These are phyloP conservation scores for Pelargonium cotyledonis DNA, from an alignment of 441 rosid genomes.

Conservation along the genomic window DNA sequence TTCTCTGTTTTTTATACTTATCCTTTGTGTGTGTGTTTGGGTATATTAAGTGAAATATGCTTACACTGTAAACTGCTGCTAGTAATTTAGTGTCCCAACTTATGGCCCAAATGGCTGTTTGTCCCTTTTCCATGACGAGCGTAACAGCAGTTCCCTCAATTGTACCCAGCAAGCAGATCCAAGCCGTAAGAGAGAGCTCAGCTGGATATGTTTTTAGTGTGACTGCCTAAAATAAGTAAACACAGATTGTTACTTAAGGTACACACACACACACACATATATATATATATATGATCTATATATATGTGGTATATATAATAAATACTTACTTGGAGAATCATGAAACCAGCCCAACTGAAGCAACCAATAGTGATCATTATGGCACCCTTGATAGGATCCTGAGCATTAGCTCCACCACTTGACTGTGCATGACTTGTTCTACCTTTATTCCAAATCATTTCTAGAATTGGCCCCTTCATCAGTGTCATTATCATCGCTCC, in stretches of 20 bases:
- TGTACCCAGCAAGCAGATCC: constrained; percentile 82
- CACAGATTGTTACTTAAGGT: background rate
- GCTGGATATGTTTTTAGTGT: constrained; percentile 65
- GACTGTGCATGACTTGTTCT: constrained; percentile 23
- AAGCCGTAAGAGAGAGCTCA: constrained; percentile 77
- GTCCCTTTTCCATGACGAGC: constrained; percentile 50
- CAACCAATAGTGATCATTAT: constrained; percentile 55
- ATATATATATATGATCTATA: no score
- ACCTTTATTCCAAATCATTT: constrained; percentile 49
- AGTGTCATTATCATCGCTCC: constrained; percentile 94
- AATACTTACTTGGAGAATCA: constrained; percentile 59
- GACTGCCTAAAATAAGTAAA: constrained; percentile 41
- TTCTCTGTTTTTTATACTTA: no score
- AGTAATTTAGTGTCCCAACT: constrained; percentile 72
- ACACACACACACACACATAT: no score
- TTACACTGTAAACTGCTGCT: constrained; percentile 74
- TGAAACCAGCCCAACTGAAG: constrained; percentile 73
- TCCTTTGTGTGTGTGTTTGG: no score
- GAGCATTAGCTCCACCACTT: constrained; percentile 38
- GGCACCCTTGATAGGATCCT: constrained; percentile 61
- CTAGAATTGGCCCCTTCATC: constrained; percentile 55
- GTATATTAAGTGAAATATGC: constrained; percentile 24
- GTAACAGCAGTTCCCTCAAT: constrained; percentile 54
- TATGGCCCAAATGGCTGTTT: constrained; percentile 46
- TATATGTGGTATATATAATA: background rate